phyloP scores from a whole-genome alignment of 768 basidiomycete species.

The Mycena belliarum region DNA sequence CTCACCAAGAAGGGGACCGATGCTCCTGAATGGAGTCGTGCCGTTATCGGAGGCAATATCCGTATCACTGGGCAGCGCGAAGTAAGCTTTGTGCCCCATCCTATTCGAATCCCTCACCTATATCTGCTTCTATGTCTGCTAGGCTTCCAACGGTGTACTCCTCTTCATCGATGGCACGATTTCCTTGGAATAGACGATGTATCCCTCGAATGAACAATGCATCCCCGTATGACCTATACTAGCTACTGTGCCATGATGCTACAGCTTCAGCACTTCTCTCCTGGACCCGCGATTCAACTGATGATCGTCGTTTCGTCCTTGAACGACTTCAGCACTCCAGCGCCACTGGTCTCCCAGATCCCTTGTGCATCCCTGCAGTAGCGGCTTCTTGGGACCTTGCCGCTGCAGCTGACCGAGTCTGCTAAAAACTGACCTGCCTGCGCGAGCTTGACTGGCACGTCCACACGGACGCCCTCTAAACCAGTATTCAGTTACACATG shows the following conservation, averaged over 20 bases:
- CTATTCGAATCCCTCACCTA: constrained; percentile 1
- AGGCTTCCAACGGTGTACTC: constrained; percentile 47
- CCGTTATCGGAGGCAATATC: constrained; percentile 55
- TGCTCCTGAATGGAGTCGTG: constrained; percentile 57
- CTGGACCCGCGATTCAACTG: background rate
- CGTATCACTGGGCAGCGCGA: constrained; percentile 61
- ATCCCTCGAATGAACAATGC: constrained; percentile 14
- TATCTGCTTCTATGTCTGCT: background rate
- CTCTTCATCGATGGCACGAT: constrained; percentile 45
- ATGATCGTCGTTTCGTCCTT: background rate
- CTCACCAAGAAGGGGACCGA: constrained; percentile 35
- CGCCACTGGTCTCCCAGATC: no score
- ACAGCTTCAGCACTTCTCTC: background rate
- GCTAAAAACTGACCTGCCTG: background rate
- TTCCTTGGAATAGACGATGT: constrained; percentile 15
- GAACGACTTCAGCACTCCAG: no score
- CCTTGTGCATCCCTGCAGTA: no score
- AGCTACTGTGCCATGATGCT: constrained; percentile 6
- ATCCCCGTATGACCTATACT: constrained; percentile 14
- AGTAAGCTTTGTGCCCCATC: constrained; percentile 45
- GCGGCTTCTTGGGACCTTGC: background rate
- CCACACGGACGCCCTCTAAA: background rate
- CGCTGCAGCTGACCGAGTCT: constrained; percentile 1
- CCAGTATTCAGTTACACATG: no score
- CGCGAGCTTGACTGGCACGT: background rate